These are phyloP conservation scores for Areca catechu DNA, from an alignment of 176 grass and related monocot genomes.

Conservation along the genomic window DNA sequence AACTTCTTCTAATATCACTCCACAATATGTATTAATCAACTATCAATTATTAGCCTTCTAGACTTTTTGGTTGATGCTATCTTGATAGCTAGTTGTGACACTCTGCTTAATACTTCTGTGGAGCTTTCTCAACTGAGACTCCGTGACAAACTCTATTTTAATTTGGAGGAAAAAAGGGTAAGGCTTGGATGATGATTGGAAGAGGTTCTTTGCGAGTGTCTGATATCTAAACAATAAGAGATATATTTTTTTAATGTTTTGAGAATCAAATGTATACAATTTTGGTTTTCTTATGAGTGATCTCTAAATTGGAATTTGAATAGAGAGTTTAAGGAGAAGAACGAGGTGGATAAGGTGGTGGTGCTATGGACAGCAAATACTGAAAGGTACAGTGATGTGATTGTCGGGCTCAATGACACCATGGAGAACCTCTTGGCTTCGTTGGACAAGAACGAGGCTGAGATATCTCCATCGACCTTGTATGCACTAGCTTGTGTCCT, in stretches of 20 bases:
- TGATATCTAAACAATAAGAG: no score
- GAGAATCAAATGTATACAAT: no score
- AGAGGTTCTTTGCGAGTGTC: no score
- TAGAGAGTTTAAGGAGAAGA: conserved; percentile 97
- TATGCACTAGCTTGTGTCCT: conserved; percentile 78
- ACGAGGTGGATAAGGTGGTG: conserved; percentile 75
- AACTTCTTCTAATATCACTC: not conserved
- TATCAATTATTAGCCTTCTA: not conserved
- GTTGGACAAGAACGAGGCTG: conserved; percentile 59
- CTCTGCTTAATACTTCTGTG: not conserved
- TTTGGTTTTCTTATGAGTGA: no score
- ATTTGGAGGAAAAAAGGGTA: no score
- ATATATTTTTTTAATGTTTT: no score
- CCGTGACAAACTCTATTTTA: no score
- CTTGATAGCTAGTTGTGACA: not conserved
- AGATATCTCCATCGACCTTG: conserved; percentile 81
- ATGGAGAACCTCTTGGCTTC: conserved; percentile 71
- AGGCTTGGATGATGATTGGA: no score
- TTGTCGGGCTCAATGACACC: conserved; percentile 77
- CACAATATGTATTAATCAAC: not conserved
- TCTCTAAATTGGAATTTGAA: not conserved
- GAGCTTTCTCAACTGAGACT: no score
- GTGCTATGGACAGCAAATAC: conserved; percentile 97
- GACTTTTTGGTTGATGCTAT: no score
- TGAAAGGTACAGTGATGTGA: conserved; percentile 79